Conservation (phyloP, 768 basidiomycete species). For the Tricholoma sp. region DNA sequence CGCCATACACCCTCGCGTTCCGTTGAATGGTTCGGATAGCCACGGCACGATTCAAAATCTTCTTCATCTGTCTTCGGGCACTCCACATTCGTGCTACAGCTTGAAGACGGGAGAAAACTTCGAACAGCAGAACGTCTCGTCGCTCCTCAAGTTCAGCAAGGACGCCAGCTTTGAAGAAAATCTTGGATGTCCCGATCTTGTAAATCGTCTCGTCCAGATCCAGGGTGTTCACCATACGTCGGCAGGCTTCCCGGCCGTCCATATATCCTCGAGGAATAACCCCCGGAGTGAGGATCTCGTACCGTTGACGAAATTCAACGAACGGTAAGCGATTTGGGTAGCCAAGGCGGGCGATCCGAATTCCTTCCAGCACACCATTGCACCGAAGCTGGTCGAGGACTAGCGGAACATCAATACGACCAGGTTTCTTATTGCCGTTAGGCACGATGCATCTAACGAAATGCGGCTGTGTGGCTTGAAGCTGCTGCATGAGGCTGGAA, state of each 20-base stretch:
- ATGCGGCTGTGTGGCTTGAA: slow-evolving; percentile 93
- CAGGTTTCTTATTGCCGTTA: slow-evolving; percentile 86
- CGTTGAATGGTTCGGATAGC: slow-evolving; percentile 91
- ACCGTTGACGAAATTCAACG: slow-evolving; percentile 94
- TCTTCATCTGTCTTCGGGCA: slow-evolving; percentile 86
- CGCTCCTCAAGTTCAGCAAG: slow-evolving; percentile 94
- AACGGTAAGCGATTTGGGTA: slow-evolving; percentile 97
- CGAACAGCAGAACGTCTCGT: slow-evolving; percentile 80
- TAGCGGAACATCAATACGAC: slow-evolving; percentile 86
- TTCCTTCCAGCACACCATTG: slow-evolving; percentile 98
- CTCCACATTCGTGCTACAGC: slow-evolving; percentile 82
- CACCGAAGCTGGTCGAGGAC: slow-evolving; percentile 95
- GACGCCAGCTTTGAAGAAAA: slow-evolving; percentile 98
- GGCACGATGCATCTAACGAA: slow-evolving; percentile 99
- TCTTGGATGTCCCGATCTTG: slow-evolving; percentile 94
- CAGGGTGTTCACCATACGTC: slow-evolving; percentile 84
- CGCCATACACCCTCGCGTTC: slow-evolving; percentile 88
- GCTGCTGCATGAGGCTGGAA: slow-evolving; percentile 82
- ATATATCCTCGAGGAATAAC: slow-evolving; percentile 94
- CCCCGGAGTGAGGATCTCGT: slow-evolving; percentile 92
- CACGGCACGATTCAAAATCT: slow-evolving; percentile 86
- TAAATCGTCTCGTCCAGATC: slow-evolving; percentile 82
- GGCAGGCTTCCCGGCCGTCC: slow-evolving; percentile 93
- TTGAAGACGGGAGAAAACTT: slow-evolving; percentile 85
- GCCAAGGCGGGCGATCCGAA: slow-evolving; percentile 93